These are phyloP conservation scores for Talaromyces albobiverticillius DNA, from an alignment of 2,329 filamentous ascomycete species.

Conservation along the genomic window DNA sequence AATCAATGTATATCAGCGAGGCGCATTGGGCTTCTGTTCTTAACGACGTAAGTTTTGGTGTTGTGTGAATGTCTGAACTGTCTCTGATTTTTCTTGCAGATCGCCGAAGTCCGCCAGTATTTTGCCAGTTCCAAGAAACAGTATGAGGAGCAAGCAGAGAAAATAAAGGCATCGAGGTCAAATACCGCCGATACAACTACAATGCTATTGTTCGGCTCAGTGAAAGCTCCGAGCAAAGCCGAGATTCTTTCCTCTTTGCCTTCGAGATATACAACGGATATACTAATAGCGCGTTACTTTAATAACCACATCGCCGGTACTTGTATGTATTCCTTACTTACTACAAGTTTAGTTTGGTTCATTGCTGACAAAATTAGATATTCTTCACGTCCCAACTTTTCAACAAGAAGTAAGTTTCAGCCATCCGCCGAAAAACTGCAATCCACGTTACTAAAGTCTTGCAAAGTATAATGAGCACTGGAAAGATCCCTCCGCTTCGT, in stretches of 20 bases:
- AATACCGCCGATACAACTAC: constrained; percentile 55
- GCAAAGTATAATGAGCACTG: constrained; percentile 61
- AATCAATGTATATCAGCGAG: constrained; percentile 77
- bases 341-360: not conserved
- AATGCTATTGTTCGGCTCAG: constrained; percentile 73
- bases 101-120: constrained; percentile 90
- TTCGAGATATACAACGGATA: constrained; percentile 75
- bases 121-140: constrained; percentile 85
- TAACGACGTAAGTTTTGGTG: constrained; percentile 63
- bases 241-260: constrained; percentile 81
- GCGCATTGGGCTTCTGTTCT: constrained; percentile 81
- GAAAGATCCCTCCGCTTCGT: constrained; percentile 56
- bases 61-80: too few relatives aligned
- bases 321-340: constrained; percentile 42
- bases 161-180: constrained; percentile 66
- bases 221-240: constrained; percentile 64
- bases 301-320: constrained; percentile 70
- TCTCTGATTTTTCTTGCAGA: constrained; percentile 43
- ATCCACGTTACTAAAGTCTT: constrained; percentile 7
- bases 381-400: constrained; percentile 82
- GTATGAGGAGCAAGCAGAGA: constrained; percentile 75
- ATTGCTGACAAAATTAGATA: constrained; percentile 42
- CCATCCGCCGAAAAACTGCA: not conserved
- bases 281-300: constrained; percentile 85
- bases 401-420: constrained; percentile 65